These are phyloP conservation scores for Mycena olivaceomarginata DNA, from an alignment of 768 basidiomycete genomes.

Conservation along the genomic window DNA sequence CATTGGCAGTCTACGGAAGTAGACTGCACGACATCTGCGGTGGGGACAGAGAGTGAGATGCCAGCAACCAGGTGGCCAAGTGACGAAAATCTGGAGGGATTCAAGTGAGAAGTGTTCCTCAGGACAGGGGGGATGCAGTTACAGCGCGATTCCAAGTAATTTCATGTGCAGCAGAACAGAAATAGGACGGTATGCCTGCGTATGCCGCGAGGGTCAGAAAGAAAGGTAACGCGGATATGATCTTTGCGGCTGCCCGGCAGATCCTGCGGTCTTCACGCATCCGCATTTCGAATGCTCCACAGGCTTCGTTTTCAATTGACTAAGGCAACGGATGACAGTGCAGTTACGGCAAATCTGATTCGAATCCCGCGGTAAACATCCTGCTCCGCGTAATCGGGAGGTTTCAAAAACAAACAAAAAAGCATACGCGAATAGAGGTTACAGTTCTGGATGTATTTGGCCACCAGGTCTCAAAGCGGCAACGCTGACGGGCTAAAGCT, in stretches of 20 bases:
- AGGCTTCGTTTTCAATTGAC: too few species aligned
- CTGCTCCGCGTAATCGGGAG: conserved; percentile 5
- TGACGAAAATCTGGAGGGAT: conserved; percentile 24
- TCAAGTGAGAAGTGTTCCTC: conserved; percentile 9
- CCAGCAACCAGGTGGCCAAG: conserved; percentile 22
- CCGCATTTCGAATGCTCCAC: too few species aligned
- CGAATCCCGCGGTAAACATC: not conserved
- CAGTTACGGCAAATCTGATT: conserved; percentile 1
- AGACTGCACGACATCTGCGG: conserved; percentile 17
- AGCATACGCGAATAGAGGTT: conserved; percentile 2
- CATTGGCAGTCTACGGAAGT: conserved; percentile 24
- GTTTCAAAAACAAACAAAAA: conserved; percentile 9
- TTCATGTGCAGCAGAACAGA: conserved; percentile 21
- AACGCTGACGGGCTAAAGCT: conserved; percentile 17
- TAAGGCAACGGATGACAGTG: too few species aligned
- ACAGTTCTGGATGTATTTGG: conserved; percentile 2
- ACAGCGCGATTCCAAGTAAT: conserved; percentile 28
- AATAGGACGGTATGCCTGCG: conserved; percentile 25
- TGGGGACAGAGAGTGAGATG: conserved; percentile 31
- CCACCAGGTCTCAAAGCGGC: too few species aligned
- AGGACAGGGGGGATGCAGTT: conserved; percentile 17
- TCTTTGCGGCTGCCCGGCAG: conserved; percentile 4
- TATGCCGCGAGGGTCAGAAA: conserved; percentile 22
- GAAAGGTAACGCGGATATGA: conserved; percentile 4
- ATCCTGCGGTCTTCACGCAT: too few species aligned